Evolutionary conservation across 1,284 basidiomycete genomes (phyloP), one percentile per base, ranked within the genome.

Genomic region (Microbotryum saponariae): DNA sequence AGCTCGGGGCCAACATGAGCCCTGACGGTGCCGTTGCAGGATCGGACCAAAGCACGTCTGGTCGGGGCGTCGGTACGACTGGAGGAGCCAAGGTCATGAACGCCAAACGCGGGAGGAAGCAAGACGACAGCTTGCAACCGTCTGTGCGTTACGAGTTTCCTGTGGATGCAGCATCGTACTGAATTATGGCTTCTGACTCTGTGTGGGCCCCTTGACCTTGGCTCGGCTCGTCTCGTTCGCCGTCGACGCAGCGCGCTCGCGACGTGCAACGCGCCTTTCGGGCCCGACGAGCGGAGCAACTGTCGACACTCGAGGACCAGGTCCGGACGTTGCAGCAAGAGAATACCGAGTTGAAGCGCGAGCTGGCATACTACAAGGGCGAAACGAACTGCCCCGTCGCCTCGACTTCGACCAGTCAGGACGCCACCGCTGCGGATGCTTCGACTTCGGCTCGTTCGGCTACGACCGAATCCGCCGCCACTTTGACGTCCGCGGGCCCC

Each of bases 241-340:
- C 47, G 16, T 14, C n/a, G 37, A 37, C 25, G 18, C 25, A 62
- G 57, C 85, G 91, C 65, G 91, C 91, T 33, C 80, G 91, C 60
- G 91, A 94, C 74, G 90, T 94, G 37, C 91, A 96, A 76, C 80
- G 91, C 68, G 91, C 91, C 4, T 96, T 94, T 78, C 83, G 91
- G 70, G 89, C 91, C 29, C 82, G 91, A 67, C 84, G 91, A 71
- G 89, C 89, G 64, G 89, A 90, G 64, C 90, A 93, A 76, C 81
- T 94, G 58, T 84, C 87, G 77, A 84, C 86, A 56, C 78, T 93
- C 60, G 90, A 93, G 76, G 78, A 86, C 73, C 82, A 89, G 70
- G 89, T 92, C 60, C 76, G 84, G 58, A 84, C 88, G 73, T 82
- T 93, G 55, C 89, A 92, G 77, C 84, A 86, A 63, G 90, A 93